Evolutionary conservation across 2,329 filamentous ascomycete genomes (phyloP), one percentile per base, ranked within the genome.

Genomic region (Cryphonectria naterciae): DNA sequence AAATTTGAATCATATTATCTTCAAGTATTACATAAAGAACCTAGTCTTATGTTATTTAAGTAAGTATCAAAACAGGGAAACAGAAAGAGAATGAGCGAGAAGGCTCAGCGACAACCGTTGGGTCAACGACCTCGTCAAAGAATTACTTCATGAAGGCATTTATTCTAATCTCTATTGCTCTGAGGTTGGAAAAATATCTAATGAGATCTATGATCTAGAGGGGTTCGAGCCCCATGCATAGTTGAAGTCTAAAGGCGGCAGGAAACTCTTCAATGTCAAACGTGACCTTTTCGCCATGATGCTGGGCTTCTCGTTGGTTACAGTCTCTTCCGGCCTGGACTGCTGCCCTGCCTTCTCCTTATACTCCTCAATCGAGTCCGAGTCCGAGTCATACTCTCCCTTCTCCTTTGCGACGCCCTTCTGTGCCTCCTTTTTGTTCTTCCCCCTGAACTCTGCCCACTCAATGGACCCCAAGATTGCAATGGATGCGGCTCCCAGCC

Each of bases 401-500:
- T 63, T 25, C 37, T 35, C n/a, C 35, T 43, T 17, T 10, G 4
- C 28, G 19, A 19, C n/a, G 2, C 10, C 15, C 28, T 54, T 43
- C 32, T 52, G 39, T 58, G 54, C 32, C 41, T 70, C 62, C 56
- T 70, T 62, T 46, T 70, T 70, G 35, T 68, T 70, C 56, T 68
- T 69, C 10, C 58, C 67, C 0, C 71, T 67, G 0, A 68, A 61
- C 4, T 49, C 64, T 8, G 58, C n/a, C 71, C 71, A 73, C 8
- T 73, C 71, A 3, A 71, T 13, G 0, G 71, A 73, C 15, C 71
- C 71, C 1, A 46, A 52, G 2, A 73, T 25, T 1, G 71, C 71
- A 8, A 73, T 67, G 0, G 71, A 71, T 35, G 71, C 71, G n/a
- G 71, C 62, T 5, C 71, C 71, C 4, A 73, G 46, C 13, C 71